Evolutionary conservation across 345 rosid genomes (phyloP), one percentile per base, ranked within the genome.

Genomic region (Pistacia vera): DNA sequence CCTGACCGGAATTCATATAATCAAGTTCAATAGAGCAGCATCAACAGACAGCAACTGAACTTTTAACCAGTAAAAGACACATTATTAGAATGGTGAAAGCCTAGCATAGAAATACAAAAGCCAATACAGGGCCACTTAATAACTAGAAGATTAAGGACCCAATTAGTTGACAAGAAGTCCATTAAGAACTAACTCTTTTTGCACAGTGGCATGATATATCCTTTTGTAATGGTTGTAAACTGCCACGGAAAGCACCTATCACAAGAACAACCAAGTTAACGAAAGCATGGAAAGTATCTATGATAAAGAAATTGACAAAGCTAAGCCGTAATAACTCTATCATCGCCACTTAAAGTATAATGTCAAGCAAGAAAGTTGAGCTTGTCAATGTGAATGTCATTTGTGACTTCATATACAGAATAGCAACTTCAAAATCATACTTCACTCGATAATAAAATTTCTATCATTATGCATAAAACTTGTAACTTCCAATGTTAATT

Each of bases 191-290:
- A 46, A 95, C 98, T 86, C 86, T 74, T 86, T 93, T 3, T 67
- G 59, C 67, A 33, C 61, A 12, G 95, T 84, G 66, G 90, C 81
- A 72, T 91, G 91, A 76, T 87, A 82, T 73, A 96, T 87, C 83
- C 99, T 82, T 78, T 90, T 93, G 83, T 96, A 96, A 82, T 96
- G 99, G 76, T 96, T 96, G 85, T 93, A 93, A 77, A 96, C 97
- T 18, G 97, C 98, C 57, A 96, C 99, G 0, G 99, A 87, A 68
- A 96, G 97, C 60, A 96, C 98, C 99, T 95, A 87, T 54, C 57
- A 67, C 38, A 82, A 8, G 49, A 55, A 36, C 12, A 71, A 59
- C 51, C 35, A 38, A 25, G n/a, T 68, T 30, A 33, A 56, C 7
- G 11, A 41, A 41, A 41, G 8, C 46, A 41, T 41, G 8, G 7